These are phyloP conservation scores for Artemisia tridentata DNA, from an alignment of 129 eudicot species.

Conservation along the genomic window DNA sequence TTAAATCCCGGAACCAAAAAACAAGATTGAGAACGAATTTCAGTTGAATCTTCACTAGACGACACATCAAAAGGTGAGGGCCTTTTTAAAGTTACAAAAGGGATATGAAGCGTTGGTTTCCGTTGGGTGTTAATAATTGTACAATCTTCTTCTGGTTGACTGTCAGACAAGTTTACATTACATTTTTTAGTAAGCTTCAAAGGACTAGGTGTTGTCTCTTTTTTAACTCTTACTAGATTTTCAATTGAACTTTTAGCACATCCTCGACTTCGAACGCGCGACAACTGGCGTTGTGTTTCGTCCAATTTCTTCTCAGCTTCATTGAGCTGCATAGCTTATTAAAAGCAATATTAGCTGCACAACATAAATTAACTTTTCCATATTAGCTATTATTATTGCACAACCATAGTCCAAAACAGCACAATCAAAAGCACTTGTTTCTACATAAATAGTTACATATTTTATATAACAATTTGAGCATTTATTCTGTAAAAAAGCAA, in stretches of 20 bases:
- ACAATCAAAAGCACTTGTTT: neutral
- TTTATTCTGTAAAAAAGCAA: too few species aligned
- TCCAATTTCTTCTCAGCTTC: constrained; percentile 65
- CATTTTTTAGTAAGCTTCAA: constrained; percentile 32
- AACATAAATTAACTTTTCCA: too few species aligned
- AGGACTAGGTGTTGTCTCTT: constrained; percentile 58
- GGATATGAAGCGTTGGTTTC: too few species aligned
- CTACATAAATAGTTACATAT: too few species aligned
- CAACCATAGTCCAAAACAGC: neutral
- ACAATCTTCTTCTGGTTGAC: constrained; percentile 27
- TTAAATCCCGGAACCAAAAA: too few species aligned
- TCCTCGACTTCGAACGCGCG: constrained; percentile 50
- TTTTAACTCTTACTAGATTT: constrained; percentile 35
- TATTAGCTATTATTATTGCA: too few species aligned
- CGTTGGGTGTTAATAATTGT: too few species aligned
- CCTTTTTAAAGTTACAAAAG: too few species aligned
- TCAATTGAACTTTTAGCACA: constrained; percentile 21
- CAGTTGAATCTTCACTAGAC: too few species aligned
- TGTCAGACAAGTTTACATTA: constrained; percentile 51
- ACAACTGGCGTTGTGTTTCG: constrained; percentile 58
- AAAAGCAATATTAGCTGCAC: constrained; percentile 31
- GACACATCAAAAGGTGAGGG: too few species aligned
- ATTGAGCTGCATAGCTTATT: constrained; percentile 61
- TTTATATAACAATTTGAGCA: too few species aligned
- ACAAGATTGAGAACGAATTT: too few species aligned